phyloP scores from a whole-genome alignment of 2,329 filamentous ascomycete species.

The Grosmannia clavigera region DNA sequence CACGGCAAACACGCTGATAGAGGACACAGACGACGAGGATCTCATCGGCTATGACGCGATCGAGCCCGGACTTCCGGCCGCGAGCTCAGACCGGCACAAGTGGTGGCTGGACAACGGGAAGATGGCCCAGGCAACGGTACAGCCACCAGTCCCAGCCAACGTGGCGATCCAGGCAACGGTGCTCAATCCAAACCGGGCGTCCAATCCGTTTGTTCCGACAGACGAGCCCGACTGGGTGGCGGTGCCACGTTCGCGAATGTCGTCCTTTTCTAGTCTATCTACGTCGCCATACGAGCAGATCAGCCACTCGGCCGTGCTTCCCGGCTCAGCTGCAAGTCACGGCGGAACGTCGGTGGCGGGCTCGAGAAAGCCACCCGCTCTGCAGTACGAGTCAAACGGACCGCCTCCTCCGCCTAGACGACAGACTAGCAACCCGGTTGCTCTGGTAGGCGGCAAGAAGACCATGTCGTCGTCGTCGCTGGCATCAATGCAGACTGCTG shows the following conservation, averaged over 20 bases:
- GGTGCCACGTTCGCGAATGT: slow-evolving; percentile 42
- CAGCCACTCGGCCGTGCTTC: slow-evolving; percentile 33
- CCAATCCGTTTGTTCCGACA: slow-evolving; percentile 68
- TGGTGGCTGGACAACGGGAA: slow-evolving; percentile 62
- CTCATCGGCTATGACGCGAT: slow-evolving; percentile 71
- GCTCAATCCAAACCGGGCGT: slow-evolving; percentile 60
- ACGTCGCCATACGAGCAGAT: slow-evolving; percentile 48
- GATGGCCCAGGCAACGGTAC: slow-evolving; percentile 60
- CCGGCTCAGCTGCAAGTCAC: slow-evolving; percentile 32
- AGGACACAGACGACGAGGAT: slow-evolving; percentile 65
- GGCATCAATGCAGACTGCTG: slow-evolving; percentile 26
- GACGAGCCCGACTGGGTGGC: slow-evolving; percentile 78
- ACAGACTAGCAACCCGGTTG: slow-evolving; percentile 10
- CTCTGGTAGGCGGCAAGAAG: slow-evolving; percentile 4
- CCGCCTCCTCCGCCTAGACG: slow-evolving; percentile 23
- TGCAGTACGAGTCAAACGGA: slow-evolving; percentile 19
- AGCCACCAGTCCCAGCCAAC: slow-evolving; percentile 42
- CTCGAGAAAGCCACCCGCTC: slow-evolving; percentile 24
- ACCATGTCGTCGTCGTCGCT: slow-evolving; percentile 15
- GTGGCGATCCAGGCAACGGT: slow-evolving; percentile 39
- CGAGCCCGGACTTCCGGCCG: slow-evolving; percentile 60
- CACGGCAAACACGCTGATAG: slow-evolving; percentile 40
- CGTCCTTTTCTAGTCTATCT: slow-evolving; percentile 43
- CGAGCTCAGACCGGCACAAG: slow-evolving; percentile 55
- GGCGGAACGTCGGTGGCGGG: slow-evolving; percentile 9